These are phyloP conservation scores for Paraurostyla sp. DNA, from an alignment of 73 alveolate genomes.

Conservation along the genomic window DNA sequence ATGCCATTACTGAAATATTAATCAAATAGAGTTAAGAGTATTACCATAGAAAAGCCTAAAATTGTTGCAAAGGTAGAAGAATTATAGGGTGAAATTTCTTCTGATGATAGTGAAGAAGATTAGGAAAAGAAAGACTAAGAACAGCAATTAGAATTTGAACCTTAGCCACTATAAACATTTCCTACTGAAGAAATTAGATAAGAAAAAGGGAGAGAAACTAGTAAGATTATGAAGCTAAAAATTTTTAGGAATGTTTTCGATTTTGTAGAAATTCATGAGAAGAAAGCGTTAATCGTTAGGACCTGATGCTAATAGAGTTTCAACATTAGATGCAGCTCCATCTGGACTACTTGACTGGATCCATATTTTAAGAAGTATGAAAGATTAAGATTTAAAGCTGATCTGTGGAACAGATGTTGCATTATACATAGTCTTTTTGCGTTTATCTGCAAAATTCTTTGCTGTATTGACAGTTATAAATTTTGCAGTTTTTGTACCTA, in stretches of 20 bases:
- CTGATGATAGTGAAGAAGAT: background rate
- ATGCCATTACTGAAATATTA: conserved; percentile 4
- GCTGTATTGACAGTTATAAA: conserved; percentile 15
- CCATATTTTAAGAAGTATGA: background rate
- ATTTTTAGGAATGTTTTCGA: conserved; percentile 10
- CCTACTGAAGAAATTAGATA: background rate
- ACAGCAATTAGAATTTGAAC: background rate
- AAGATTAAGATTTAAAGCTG: conserved; percentile 44
- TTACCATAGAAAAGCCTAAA: conserved; percentile 26
- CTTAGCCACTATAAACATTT: background rate
- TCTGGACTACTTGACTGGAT: conserved; percentile 28
- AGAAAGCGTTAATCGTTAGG: background rate
- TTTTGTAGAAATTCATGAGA: conserved; percentile 1
- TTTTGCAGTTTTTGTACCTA: conserved; percentile 34
- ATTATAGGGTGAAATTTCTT: too few species aligned
- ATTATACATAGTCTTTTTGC: background rate
- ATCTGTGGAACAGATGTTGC: conserved; percentile 61
- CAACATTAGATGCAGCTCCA: conserved; percentile 3
- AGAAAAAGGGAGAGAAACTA: background rate
- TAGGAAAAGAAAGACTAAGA: background rate
- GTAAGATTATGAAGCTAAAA: background rate
- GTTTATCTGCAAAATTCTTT: conserved; percentile 38
- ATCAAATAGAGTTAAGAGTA: background rate
- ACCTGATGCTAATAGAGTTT: too few species aligned
- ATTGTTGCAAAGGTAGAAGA: too few species aligned